Evolutionary conservation across 2,329 filamentous ascomycete species (phyloP), one percentile per base, ranked within the genome.

Genomic region (Penicillium sp.): DNA sequence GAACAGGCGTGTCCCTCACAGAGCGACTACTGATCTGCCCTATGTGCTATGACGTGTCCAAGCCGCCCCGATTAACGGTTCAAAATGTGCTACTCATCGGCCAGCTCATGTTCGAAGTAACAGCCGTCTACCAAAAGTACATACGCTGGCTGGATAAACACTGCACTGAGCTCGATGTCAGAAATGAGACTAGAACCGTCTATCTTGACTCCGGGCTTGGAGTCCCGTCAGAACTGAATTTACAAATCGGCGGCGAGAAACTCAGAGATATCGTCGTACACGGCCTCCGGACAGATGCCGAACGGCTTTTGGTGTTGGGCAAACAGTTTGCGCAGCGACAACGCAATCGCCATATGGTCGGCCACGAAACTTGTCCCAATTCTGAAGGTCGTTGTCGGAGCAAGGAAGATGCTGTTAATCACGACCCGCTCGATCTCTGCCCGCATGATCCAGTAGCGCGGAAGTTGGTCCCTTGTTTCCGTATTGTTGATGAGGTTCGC

Each of bases 61-160:
- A 68, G 27, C 66, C 68, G 7, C 67, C 68, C 4, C 63, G 67
- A 19, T 38, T 68, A 19, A 71, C 69, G 2, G 60, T 70, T 6
- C 68, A 71, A 44, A 71, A 70, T 48, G 69, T 70, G 1, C 61
- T 70, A 1, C 62, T 71, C 4, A 63, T 70, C n/a, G 69, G 68
- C 17, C 63, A 66, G 5, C 59, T 70, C 0, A 65, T 63, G 59
- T 58, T 70, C 17, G 68, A 66, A 42, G 59, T 69, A n/a, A 70
- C 67, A 23, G 50, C 64, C 3, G 55, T 61, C 23, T 71, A 71
- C 38, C 64, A 64, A 19, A 68, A 57, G 29, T 71, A 70, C 27
- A 27, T 71, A 9, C 59, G 50, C n/a, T 70, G 68, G 68, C 35
- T 70, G 19, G 58, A 68, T 6, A 50, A 65, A 49, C n/a, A 65